Conservation (phyloP, 495 filamentous ascomycete species). For the Astrothelium subdiscretum region DNA sequence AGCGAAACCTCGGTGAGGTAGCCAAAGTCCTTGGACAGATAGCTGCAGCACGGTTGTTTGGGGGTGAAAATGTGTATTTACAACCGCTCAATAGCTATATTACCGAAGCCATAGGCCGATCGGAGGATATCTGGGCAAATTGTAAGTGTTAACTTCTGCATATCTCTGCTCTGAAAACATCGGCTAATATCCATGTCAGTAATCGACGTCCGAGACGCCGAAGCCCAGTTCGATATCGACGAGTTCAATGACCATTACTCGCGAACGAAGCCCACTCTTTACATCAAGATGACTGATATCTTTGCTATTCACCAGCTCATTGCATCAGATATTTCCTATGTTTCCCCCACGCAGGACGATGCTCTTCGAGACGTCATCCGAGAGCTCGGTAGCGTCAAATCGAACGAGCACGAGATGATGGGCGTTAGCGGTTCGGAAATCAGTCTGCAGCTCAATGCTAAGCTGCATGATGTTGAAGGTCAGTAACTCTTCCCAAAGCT, state of each 20-base stretch:
- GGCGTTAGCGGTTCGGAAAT: constrained; percentile 83
- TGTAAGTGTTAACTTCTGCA: constrained; percentile 43
- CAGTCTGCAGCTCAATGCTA: constrained; percentile 79
- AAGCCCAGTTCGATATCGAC: constrained; percentile 91
- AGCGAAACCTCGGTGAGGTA: constrained; percentile 83
- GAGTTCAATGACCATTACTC: constrained; percentile 97
- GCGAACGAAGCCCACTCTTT: constrained; percentile 88
- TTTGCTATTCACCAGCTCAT: constrained; percentile 91
- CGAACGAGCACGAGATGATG: constrained; percentile 85
- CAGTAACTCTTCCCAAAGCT: constrained; percentile 12
- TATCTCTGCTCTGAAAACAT: no score
- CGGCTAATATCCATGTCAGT: constrained; percentile 29
- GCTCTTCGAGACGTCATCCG: constrained; percentile 81
- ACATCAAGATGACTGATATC: constrained; percentile 97
- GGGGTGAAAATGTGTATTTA: constrained; percentile 87
- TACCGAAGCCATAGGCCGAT: constrained; percentile 68
- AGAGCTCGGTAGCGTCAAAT: constrained; percentile 89
- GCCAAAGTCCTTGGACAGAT: constrained; percentile 84
- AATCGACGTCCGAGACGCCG: constrained; percentile 72
- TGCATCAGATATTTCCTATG: constrained; percentile 58
- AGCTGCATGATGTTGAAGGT: constrained; percentile 77
- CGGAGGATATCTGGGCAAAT: constrained; percentile 56
- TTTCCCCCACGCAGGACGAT: constrained; percentile 75
- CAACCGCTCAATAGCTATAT: constrained; percentile 89
- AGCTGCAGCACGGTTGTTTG: constrained; percentile 73